Evolutionary conservation across 1,284 basidiomycete species (phyloP), one percentile per base, ranked within the genome.

Genomic region (Sphaerobolus stellatus): DNA sequence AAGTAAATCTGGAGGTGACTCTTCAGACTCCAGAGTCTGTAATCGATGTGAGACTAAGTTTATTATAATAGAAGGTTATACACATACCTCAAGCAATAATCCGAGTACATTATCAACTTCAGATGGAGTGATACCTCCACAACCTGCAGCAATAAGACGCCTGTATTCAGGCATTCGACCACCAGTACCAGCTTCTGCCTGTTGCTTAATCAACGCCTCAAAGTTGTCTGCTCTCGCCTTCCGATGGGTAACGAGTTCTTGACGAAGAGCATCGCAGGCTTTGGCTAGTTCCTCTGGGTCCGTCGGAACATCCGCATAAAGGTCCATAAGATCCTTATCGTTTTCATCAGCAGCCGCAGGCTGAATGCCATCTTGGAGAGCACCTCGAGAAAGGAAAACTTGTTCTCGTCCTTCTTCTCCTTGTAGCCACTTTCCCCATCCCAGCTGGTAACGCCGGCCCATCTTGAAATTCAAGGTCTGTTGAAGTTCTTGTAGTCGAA

Each of bases 401-500:
- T 75, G 80, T 70, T 94, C 92, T 25, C 93, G 79, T 36, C 75
- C 75, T 65, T 91, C 87, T 70, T 97, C 91, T 56, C 89, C 88
- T 61, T 84, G 83, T n/a, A 90, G 72, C 92, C 94, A 98, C 63
- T 88, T 88, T 66, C 94, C 90, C 84, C 88, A 96, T 2, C 94
- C 94, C n/a, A 88, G 67, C 46, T 89, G 80, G 69, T 90, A 92
- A 55, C 89, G 79, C 62, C 82, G 82, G 24, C 85, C 87, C 82
- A 96, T 88, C 70, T 90, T 92, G 5, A 74, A 73, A 27, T 79
- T 75, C 38, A 98, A 72, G 56, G 86, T 83, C 8, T 71, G 72
- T 67, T 94, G 87, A 48, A 95, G 69, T 29, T 80, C 77, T 34
- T 78, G 74, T 48, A 95, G 74, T 45, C 76, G 72, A 46, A 80